phyloP scores from a whole-genome alignment of 1,284 basidiomycete genomes.

The Apiotrichum domesticum region DNA sequence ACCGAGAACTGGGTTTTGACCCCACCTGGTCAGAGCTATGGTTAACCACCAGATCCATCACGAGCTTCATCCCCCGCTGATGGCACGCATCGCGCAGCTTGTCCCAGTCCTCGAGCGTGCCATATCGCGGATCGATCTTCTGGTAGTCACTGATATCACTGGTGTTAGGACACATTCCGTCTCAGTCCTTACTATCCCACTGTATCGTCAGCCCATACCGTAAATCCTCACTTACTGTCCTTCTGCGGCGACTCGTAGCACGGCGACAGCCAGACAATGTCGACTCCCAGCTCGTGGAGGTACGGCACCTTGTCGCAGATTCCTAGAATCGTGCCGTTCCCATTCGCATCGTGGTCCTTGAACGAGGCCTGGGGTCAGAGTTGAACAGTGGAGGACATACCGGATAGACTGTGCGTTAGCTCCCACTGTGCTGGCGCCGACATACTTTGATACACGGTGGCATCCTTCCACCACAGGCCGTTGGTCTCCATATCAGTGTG shows the following conservation, averaged over 20 bases:
- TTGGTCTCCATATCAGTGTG: background rate
- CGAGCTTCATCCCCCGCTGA: slow-evolving; percentile 44
- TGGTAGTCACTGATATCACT: slow-evolving; percentile 46
- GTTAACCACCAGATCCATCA: slow-evolving; percentile 51
- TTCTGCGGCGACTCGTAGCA: slow-evolving; percentile 36
- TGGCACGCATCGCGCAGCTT: slow-evolving; percentile 41
- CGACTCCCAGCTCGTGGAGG: slow-evolving; percentile 48
- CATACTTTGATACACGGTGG: slow-evolving; percentile 11
- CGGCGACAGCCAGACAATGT: slow-evolving; percentile 47
- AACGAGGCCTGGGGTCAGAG: slow-evolving; percentile 18
- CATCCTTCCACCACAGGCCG: slow-evolving; percentile 12
- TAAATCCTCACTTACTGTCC: slow-evolving; percentile 14
- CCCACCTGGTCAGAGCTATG: slow-evolving; percentile 37
- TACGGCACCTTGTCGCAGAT: slow-evolving; percentile 48
- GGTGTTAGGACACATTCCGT: background rate
- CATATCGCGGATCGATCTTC: slow-evolving; percentile 47
- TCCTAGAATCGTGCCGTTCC: slow-evolving; percentile 48
- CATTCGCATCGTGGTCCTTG: slow-evolving; percentile 29
- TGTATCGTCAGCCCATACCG: background rate
- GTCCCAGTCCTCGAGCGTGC: slow-evolving; percentile 48
- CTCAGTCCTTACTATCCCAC: background rate
- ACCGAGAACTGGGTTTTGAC: background rate
- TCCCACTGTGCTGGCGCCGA: no score
- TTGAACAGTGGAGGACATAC: background rate
- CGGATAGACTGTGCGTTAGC: slow-evolving; percentile 4